A percentile compares a stretch with the other conserved stretches of the same genome.
Conservation (phyloP, 2,329 filamentous ascomycete genomes). For the Fusarium sp. region DNA sequence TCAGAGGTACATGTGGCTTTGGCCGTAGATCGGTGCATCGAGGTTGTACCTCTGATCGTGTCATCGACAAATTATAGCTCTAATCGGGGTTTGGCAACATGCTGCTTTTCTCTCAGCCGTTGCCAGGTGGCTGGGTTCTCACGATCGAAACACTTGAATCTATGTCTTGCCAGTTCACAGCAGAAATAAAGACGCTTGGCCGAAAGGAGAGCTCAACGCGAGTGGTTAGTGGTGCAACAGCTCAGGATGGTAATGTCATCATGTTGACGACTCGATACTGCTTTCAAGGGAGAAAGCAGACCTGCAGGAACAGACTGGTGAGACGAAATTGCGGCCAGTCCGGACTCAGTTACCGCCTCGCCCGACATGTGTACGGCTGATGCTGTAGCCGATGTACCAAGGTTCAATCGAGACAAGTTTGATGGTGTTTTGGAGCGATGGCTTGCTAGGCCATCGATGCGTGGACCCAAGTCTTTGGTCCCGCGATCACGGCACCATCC, state of each 20-base stretch:
- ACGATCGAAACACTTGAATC: neutral
- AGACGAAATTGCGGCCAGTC: neutral
- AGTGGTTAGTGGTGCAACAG: constrained; percentile 4
- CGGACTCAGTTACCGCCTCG: neutral
- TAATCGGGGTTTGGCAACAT: neutral
- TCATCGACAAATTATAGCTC: neutral
- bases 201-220: constrained; percentile 8
- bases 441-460: constrained; percentile 29
- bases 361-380: constrained; percentile 11
- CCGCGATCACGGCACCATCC: constrained; percentile 14
- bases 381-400: constrained; percentile 26
- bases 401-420: neutral
- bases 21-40: constrained; percentile 27
- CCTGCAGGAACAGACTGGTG: neutral
- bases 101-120: neutral
- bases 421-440: constrained; percentile 37
- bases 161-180: neutral
- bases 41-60: constrained; percentile 6
- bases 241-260: neutral
- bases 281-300: neutral
- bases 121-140: neutral
- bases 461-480: constrained; percentile 17
- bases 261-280: constrained; percentile 3
- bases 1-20: constrained; percentile 7
- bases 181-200: neutral